phyloP scores from a whole-genome alignment of 805 yeast genomes.

The Schwanniomyces occidentalis region DNA sequence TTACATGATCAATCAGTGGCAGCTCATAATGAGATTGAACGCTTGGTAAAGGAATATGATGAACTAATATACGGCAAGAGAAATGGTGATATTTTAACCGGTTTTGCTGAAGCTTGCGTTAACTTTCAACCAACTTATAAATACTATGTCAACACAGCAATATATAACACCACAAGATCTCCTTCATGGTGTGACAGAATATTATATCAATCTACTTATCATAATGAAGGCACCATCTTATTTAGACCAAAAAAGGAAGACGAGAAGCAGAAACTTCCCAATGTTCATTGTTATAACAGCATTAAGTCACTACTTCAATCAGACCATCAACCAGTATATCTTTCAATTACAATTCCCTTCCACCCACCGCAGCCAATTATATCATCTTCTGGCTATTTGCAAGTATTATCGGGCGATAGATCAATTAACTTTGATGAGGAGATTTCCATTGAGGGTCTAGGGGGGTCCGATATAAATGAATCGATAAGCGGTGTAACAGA shows the following conservation, averaged over 20 bases:
- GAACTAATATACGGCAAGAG: constrained; percentile 48
- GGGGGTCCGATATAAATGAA: constrained; percentile 10
- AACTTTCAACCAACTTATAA: constrained; percentile 82
- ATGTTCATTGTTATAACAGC: constrained; percentile 48
- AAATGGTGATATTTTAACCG: constrained; percentile 51
- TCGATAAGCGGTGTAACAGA: constrained; percentile 41
- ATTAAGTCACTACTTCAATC: constrained; percentile 52
- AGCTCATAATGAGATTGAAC: constrained; percentile 11
- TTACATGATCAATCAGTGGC: constrained; percentile 22
- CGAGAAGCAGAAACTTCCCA: constrained; percentile 14
- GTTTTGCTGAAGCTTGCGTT: constrained; percentile 67
- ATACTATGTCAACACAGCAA: constrained; percentile 50
- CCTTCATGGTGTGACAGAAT: constrained; percentile 95
- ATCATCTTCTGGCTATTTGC: constrained; percentile 29
- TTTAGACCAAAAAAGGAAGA: background rate
- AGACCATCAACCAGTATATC: constrained; percentile 80
- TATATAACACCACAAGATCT: constrained; percentile 55
- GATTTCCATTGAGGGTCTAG: constrained; percentile 1
- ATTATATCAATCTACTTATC: constrained; percentile 51
- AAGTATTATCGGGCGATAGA: constrained; percentile 23
- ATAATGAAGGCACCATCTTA: constrained; percentile 5
- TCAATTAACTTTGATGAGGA: constrained; percentile 10
- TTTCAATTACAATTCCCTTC: constrained; percentile 50
- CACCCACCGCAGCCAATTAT: constrained; percentile 35
- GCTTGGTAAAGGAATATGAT: constrained; percentile 39